These are phyloP conservation scores for Taphrina wiesneri DNA, from an alignment of 1,139 yeast genomes.

Conservation along the genomic window DNA sequence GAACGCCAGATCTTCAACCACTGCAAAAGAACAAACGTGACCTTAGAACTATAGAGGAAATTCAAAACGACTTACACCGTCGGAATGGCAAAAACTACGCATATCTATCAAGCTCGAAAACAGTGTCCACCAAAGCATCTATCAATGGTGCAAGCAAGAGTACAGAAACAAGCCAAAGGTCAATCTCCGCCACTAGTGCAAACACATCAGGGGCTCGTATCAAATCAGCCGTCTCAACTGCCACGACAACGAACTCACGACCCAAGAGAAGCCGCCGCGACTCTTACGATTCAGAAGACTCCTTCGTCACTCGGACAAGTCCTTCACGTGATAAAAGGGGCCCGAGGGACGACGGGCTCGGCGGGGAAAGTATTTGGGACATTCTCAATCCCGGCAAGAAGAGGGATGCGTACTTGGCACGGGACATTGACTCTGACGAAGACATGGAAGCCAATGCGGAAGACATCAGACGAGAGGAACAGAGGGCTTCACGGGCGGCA, in stretches of 20 bases:
- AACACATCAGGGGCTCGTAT: background rate
- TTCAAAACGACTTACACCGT: constrained; percentile 31
- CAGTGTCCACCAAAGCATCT: background rate
- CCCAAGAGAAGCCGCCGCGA: constrained; percentile 46
- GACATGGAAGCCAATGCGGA: constrained; percentile 96
- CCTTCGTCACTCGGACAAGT: background rate
- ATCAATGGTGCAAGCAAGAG: background rate
- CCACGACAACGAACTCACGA: background rate
- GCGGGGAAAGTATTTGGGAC: constrained; percentile 62
- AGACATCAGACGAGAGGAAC: constrained; percentile 81
- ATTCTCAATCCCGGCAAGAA: constrained; percentile 64
- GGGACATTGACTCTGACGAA: constrained; percentile 56
- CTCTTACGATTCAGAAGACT: constrained; percentile 9
- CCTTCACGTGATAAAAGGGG: background rate
- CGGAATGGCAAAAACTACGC: constrained; percentile 26
- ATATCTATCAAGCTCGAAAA: background rate
- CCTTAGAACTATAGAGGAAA: constrained; percentile 27
- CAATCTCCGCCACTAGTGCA: too few species aligned
- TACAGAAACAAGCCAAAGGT: background rate
- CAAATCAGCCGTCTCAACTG: background rate
- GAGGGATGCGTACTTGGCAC: constrained; percentile 46
- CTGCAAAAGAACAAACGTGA: constrained; percentile 29
- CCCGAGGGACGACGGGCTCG: background rate
- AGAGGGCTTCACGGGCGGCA: constrained; percentile 61
- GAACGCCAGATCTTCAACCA: constrained; percentile 5